A percentile compares a stretch with the other conserved stretches of the same genome.
Evolutionary conservation across 2,329 filamentous ascomycete species (phyloP).

Genomic region (Colletotrichum acutatum): DNA sequence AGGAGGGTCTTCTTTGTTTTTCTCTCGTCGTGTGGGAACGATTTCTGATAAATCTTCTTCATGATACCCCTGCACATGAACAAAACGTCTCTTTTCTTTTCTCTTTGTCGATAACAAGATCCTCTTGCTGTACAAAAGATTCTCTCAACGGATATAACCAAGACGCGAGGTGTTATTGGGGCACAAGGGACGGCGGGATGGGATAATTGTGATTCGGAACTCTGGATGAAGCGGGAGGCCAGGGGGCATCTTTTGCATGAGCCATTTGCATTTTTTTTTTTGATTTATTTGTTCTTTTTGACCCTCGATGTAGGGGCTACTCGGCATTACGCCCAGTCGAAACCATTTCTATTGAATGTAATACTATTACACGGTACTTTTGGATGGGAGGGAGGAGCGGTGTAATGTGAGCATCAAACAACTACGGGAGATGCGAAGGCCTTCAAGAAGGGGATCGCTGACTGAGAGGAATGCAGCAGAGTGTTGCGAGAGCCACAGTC

Average conservation of each 20-base stretch:
- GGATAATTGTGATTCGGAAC: background rate
- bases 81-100: conserved; percentile 1
- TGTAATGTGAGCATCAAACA: background rate
- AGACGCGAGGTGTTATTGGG: conserved; percentile 19
- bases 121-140: conserved; percentile 15
- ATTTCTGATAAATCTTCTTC: conserved; percentile 31
- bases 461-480: background rate
- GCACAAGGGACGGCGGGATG: background rate
- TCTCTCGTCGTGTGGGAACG: background rate
- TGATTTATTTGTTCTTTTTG: background rate
- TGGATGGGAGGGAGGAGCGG: background rate
- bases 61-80: conserved; percentile 35
- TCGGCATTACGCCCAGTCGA: conserved; percentile 1
- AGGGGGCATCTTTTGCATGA: conserved; percentile 10
- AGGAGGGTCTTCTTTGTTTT: background rate
- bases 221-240: conserved; percentile 20
- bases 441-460: background rate
- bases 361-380: conserved; percentile 20
- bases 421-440: background rate
- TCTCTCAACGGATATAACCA: background rate
- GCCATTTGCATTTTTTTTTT: conserved; percentile 6
- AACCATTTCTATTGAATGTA: conserved; percentile 18
- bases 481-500: background rate
- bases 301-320: background rate
- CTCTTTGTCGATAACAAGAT: conserved; percentile 26